These are phyloP conservation scores for Urostyla sp. DNA, from an alignment of 73 alveolate genomes.

Conservation along the genomic window DNA sequence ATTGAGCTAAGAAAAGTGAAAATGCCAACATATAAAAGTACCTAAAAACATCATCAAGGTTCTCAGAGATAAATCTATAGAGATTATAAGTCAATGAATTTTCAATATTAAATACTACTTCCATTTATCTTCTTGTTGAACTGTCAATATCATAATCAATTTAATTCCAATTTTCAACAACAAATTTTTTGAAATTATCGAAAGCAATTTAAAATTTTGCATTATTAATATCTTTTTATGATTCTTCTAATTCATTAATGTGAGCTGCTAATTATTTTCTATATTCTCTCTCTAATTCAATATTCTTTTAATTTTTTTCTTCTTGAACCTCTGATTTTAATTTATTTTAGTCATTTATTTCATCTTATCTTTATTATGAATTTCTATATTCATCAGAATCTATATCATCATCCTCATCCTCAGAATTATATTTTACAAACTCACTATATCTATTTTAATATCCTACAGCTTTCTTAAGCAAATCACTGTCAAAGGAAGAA, in stretches of 20 bases:
- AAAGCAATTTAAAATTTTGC: conserved; percentile 43
- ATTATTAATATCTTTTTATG: conserved; percentile 12
- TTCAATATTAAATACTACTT: conserved; percentile 12
- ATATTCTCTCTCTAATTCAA: not conserved
- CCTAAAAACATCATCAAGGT: conserved; percentile 6
- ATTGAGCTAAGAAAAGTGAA: not conserved
- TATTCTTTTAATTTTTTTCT: not conserved
- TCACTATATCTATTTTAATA: no score
- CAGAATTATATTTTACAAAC: not conserved
- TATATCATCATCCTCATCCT: conserved; percentile 2
- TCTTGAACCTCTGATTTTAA: not conserved
- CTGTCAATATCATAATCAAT: conserved; percentile 28
- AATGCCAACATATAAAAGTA: not conserved
- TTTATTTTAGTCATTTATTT: not conserved
- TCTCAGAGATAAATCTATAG: conserved; percentile 25
- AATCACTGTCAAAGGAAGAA: no score
- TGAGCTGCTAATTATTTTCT: not conserved
- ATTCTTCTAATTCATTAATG: conserved; percentile 33
- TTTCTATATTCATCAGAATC: not conserved
- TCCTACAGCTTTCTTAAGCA: no score
- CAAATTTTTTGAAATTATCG: conserved; percentile 17
- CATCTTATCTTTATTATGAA: not conserved
- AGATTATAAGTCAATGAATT: not conserved
- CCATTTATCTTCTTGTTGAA: conserved; percentile 18
- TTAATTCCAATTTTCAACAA: conserved; percentile 35